Percentiles rank a stretch among this genome's conserved stretches.
Evolutionary conservation across 2,329 filamentous ascomycete species (phyloP).

Genomic region (Trichoderma atrobrunneum): DNA sequence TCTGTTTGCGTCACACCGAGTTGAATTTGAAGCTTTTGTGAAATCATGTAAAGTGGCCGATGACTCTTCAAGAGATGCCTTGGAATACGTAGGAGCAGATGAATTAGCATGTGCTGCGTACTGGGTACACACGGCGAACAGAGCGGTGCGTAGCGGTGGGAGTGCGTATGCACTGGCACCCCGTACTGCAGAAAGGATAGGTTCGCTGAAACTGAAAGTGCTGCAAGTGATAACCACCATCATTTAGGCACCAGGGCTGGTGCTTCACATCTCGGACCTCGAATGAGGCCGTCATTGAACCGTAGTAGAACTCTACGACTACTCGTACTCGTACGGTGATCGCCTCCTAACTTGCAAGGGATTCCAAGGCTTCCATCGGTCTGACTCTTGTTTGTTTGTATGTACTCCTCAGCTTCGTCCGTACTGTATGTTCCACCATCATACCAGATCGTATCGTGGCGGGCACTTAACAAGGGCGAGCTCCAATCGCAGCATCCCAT

Average conservation of each 20-base stretch:
- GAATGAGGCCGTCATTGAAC: neutral
- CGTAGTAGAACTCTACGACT: neutral
- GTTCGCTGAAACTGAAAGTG: neutral
- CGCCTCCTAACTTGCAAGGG: neutral
- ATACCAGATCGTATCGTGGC: constrained; percentile 13
- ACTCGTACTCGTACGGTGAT: neutral
- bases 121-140: neutral
- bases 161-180: neutral
- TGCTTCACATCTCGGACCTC: neutral
- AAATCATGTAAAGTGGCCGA: neutral
- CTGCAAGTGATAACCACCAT: neutral
- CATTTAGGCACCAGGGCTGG: neutral
- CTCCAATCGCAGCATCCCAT: neutral
- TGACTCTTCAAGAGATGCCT: neutral
- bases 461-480: neutral
- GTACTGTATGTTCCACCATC: neutral
- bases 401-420: neutral
- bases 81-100: neutral
- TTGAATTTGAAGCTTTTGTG: neutral
- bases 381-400: neutral
- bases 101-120: neutral
- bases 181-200: neutral
- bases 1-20: neutral
- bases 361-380: neutral
- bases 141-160: neutral